Conservation (phyloP, 768 basidiomycete species). For the Termitomyces sp. region DNA sequence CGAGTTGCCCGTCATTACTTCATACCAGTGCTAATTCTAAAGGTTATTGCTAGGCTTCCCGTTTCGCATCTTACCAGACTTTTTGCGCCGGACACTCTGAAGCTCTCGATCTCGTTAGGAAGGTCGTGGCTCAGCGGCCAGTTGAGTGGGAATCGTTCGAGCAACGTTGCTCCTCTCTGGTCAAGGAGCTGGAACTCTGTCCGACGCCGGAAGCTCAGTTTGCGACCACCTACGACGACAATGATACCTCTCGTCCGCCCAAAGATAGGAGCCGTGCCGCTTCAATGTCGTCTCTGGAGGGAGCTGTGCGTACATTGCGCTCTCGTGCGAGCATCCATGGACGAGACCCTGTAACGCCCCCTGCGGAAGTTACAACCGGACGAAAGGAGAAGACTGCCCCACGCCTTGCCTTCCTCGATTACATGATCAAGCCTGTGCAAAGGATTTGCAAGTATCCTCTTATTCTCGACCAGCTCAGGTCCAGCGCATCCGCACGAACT, state of each 20-base stretch:
- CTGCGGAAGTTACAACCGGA: conserved; percentile 9
- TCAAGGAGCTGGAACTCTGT: conserved; percentile 31
- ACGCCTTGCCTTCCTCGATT: conserved; percentile 71
- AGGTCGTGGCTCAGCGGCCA: conserved; percentile 55
- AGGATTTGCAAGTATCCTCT: conserved; percentile 94
- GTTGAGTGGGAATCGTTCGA: conserved; percentile 85
- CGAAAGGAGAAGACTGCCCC: conserved; percentile 26
- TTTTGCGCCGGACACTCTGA: conserved; percentile 88
- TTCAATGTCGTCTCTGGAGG: conserved; percentile 50
- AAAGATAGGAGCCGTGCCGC: conserved; percentile 35
- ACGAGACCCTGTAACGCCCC: conserved; percentile 24
- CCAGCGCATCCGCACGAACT: conserved; percentile 24
- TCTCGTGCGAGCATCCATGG: conserved; percentile 28
- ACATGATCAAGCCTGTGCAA: conserved; percentile 96
- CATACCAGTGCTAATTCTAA: conserved; percentile 1
- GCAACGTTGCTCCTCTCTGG: conserved; percentile 59
- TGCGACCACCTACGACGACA: conserved; percentile 12
- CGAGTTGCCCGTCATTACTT: conserved; percentile 7
- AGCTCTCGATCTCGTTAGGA: conserved; percentile 70
- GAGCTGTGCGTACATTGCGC: conserved; percentile 32
- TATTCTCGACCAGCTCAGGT: conserved; percentile 68
- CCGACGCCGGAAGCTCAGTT: conserved; percentile 8
- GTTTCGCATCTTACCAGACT: conserved; percentile 74
- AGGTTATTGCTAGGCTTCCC: conserved; percentile 46
- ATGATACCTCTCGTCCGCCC: conserved; percentile 8